Base-by-base conservation (phyloP, 345 rosid species). In the Mallotus nudiflorus region DNA sequence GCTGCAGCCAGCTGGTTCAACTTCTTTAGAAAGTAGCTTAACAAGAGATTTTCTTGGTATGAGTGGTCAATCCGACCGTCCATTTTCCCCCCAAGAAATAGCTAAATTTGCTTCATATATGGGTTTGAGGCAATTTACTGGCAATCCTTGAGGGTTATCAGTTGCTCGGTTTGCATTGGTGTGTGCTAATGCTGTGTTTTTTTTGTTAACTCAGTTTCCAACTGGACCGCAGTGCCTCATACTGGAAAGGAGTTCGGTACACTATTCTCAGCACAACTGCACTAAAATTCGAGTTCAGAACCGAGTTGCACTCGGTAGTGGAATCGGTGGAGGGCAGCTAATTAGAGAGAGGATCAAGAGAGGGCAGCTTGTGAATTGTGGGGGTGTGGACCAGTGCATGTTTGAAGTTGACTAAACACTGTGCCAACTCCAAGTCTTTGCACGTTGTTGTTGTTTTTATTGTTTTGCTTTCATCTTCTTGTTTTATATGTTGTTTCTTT, bases 11-110 rank as follows among this genome's bases (percentile, higher is more conserved):
- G n/a, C n/a, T n/a, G 81, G 81, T 72, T 65, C 83, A 53, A 82
- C 60, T 20, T 66, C 82, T 48, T 69, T 79, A 39, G 86, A 88
- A 27, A 86, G 76, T 24, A 77, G 82, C 45, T 55, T 85, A 62
- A 93, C 98, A 1, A 74, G 97, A 69, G 98, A 93, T 70, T 93
- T 93, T 70, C 93, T 93, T 13, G 97, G 97, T 50, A 81, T 88
- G 75, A 73, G 91, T 42, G 79, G 82, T n/a, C 96, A 80, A 57
- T 69, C 83, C 0, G 77, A 75, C 44, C 82, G 75, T 44, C 83
- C 87, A 31, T 84, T 87, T 69, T 82, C 76, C 29, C 84, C 89
- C 2, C 91, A 85, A 50, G 96, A 93, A 69, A 76, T 91, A 0
- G 94, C 88, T 45, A 88, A 85, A 76, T 85, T 93, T 70, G 89